phyloP scores from a whole-genome alignment of 306 rosid species.

The Neltuma alba region DNA sequence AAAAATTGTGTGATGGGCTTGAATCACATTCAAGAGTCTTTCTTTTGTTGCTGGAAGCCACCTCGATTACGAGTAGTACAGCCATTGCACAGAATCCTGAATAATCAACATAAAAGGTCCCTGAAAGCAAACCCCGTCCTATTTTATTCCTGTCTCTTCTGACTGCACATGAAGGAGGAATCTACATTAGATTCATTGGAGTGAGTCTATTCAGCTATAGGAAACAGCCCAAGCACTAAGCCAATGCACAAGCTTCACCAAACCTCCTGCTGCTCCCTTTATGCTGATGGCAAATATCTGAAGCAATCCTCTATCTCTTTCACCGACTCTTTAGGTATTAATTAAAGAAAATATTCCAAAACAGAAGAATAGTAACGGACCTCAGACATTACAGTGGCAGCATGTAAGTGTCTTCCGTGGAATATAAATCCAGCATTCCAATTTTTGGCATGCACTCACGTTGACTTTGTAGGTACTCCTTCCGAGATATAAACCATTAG shows the following conservation, averaged over 20 bases:
- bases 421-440: constrained; percentile 22
- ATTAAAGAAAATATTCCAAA: background rate
- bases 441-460: constrained; percentile 17
- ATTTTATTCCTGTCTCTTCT: background rate
- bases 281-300: constrained; percentile 13
- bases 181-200: background rate
- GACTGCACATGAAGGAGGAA: background rate
- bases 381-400: constrained; percentile 6
- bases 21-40: background rate
- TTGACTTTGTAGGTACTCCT: background rate
- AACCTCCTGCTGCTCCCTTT: constrained; percentile 14
- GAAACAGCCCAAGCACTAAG: constrained; percentile 5
- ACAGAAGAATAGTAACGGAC: background rate
- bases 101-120: background rate
- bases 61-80: background rate
- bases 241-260: constrained; percentile 15
- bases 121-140: constrained; percentile 4
- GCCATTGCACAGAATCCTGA: constrained; percentile 14
- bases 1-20: background rate
- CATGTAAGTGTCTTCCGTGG: background rate
- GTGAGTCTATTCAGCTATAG: background rate
- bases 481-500: background rate
- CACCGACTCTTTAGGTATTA: background rate
- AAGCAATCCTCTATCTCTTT: background rate
- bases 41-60: background rate